Base-by-base conservation (phyloP, 345 rosid genomes). In the Corchorus capsularis region DNA sequence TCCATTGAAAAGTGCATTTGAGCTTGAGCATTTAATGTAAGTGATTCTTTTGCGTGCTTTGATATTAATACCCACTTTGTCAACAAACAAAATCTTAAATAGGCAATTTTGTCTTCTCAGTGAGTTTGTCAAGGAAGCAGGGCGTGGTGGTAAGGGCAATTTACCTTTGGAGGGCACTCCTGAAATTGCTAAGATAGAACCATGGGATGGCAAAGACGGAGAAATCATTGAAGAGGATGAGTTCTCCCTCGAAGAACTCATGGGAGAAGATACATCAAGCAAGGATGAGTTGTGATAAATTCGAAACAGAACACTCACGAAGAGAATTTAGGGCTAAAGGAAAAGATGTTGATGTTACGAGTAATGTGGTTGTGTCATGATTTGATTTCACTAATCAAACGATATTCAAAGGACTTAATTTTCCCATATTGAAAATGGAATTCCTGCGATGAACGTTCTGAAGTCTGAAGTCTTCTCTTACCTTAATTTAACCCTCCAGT, bases 151-250 rank as follows among this genome's bases (percentile, higher is more conserved):
- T 54, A 96, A 90, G 86, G 99, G 99, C 65, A 95, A 90, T 75
- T 80, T 93, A 82, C 91, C 92, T n/a, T 62, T 95, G 55, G 89
- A 85, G 1, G 91, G 92, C 66, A 78, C 78, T 50, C 95, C 90
- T 4, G 82, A 77, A 46, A 83, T 92, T 13, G 85, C 60, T 60
- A 90, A 80, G 87, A 83, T 87, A 0, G 96, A 95, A 84, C 89
- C 94, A 34, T 95, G 99, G 99, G 96, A 95, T 72, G 97, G 97
- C 15, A 90, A 92, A 79, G 99, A 95, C 4, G 99, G 98, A 71
- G 83, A 88, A 82, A 75, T 93, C 41, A 62, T 87, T 17, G 97
- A 95, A 81, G 99, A 90, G 84, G 96, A 91, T 55, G 98, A 95
- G 76, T 93, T 95, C 74, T 95, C 99, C 17, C 96, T 95, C 8